A percentile compares a stretch with the other conserved stretches of the same genome.
These are phyloP conservation scores for Aureobasidium sp. DNA, from an alignment of 2,329 filamentous ascomycete genomes.

Conservation along the genomic window DNA sequence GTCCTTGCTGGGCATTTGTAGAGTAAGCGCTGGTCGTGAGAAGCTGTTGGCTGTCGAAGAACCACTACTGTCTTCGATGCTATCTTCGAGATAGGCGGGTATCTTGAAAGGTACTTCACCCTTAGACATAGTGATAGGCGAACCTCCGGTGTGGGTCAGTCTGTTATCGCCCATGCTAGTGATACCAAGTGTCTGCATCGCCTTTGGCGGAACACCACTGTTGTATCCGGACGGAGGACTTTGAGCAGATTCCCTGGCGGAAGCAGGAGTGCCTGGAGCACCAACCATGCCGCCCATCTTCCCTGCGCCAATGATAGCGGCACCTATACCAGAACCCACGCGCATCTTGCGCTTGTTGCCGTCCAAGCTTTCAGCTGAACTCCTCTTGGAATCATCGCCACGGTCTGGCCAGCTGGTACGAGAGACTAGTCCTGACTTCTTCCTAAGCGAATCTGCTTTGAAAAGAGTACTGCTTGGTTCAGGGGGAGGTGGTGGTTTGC, in stretches of 20 bases:
- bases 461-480: conserved; percentile 76
- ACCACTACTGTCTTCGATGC: conserved; percentile 35
- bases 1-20: conserved; percentile 25
- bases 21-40: conserved; percentile 31
- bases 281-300: conserved; percentile 38
- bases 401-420: conserved; percentile 32
- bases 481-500: conserved; percentile 70
- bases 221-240: conserved; percentile 19
- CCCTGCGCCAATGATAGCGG: conserved; percentile 56
- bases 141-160: conserved; percentile 42
- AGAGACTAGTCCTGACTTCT: conserved; percentile 46
- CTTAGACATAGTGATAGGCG: conserved; percentile 49
- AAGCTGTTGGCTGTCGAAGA: not conserved
- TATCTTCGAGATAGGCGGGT: conserved; percentile 60
- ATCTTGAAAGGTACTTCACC: conserved; percentile 61
- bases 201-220: conserved; percentile 19
- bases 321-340: conserved; percentile 46
- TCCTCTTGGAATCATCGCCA: conserved; percentile 32
- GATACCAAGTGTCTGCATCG: conserved; percentile 31
- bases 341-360: conserved; percentile 12
- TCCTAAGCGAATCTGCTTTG: conserved; percentile 84
- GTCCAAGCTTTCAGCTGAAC: conserved; percentile 29
- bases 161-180: conserved; percentile 44
- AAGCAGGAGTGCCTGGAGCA: conserved; percentile 28
- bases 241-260: conserved; percentile 20